These are phyloP conservation scores for Pleurotus giganteus DNA, from an alignment of 768 basidiomycete genomes.

Conservation along the genomic window DNA sequence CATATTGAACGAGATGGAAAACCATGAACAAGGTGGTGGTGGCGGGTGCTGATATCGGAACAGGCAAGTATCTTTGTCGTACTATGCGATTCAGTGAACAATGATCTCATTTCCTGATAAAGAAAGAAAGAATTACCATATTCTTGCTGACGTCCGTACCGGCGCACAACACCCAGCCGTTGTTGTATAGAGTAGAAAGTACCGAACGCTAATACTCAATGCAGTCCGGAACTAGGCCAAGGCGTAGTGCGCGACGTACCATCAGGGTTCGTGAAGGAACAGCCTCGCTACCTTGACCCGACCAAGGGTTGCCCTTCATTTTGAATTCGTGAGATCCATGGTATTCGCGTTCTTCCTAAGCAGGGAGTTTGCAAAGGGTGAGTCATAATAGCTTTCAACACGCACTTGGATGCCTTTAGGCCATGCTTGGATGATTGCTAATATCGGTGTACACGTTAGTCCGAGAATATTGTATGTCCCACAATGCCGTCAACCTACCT, in stretches of 20 bases:
- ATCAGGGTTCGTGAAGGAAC: slow-evolving; percentile 8
- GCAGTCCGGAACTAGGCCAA: neutral
- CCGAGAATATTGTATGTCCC: too few relatives aligned
- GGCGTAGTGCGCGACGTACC: neutral
- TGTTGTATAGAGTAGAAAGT: neutral
- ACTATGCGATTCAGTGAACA: neutral
- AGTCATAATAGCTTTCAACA: neutral
- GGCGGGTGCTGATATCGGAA: slow-evolving; percentile 5
- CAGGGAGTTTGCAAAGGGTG: neutral
- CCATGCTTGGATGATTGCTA: slow-evolving; percentile 1
- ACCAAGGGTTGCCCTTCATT: slow-evolving; percentile 7
- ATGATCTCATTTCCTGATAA: neutral
- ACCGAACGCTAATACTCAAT: neutral
- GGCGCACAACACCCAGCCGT: slow-evolving; percentile 1
- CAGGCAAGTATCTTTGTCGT: slow-evolving; percentile 2
- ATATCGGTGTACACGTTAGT: neutral
- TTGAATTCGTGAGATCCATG: slow-evolving; percentile 12
- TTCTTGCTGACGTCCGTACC: slow-evolving; percentile 8
- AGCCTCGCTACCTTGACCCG: slow-evolving; percentile 5
- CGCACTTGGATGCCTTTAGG: slow-evolving; percentile 4
- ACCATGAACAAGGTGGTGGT: slow-evolving; percentile 3
- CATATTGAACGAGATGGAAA: slow-evolving; percentile 7
- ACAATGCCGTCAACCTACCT: neutral
- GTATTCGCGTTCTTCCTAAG: slow-evolving; percentile 6
- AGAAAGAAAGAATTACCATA: neutral